Evolutionary conservation across 2,329 filamentous ascomycete species (phyloP), one percentile per base, ranked within the genome.

Genomic region (Hymenoscyphus repandus): DNA sequence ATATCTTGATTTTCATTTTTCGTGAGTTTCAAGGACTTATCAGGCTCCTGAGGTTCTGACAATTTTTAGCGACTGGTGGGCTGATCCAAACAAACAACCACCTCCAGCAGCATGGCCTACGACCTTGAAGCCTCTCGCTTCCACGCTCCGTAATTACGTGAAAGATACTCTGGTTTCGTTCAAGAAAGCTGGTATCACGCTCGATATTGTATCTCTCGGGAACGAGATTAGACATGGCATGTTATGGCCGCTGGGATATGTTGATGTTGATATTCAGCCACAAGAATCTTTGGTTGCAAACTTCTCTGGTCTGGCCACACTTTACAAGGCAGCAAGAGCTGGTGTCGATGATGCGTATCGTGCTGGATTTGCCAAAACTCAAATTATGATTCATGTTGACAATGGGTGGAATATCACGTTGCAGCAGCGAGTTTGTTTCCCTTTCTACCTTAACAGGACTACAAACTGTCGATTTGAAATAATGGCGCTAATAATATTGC

Each of bases 311-410:
- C 76, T 87, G 12, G 83, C 82, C 0, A 69, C 69, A 1, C 71
- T 89, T 17, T 75, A 86, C 17, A 78, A 85, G 62, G 79, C 80
- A 5, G 74, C 79, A 0, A 64, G 61, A 53, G 77, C 72, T 47
- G 85, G 80, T 1, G 74, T 89, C 57, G 83, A 82, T 58, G 82
- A 86, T 62, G 83, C 80, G 3, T 69, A 69, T 3, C 66, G 83
- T 33, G 57, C 20, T 0, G 68, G 67, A 5, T 56, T 59, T 9
- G 66, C 64, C 33, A 76, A 77, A 57, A 82, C 84, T 1, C 78
- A 83, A 63, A 84, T 88, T 62, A 82, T 89, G 80, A 78, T 89
- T 38, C 86, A 89, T 62, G 75, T 88, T 2, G 85, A 88, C 63
- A 82, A 86, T 63, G 85, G 85, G 11, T 90, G 84, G 83, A 77